phyloP scores from a whole-genome alignment of 345 rosid species.

The Cardamine chenopodiifolia region DNA sequence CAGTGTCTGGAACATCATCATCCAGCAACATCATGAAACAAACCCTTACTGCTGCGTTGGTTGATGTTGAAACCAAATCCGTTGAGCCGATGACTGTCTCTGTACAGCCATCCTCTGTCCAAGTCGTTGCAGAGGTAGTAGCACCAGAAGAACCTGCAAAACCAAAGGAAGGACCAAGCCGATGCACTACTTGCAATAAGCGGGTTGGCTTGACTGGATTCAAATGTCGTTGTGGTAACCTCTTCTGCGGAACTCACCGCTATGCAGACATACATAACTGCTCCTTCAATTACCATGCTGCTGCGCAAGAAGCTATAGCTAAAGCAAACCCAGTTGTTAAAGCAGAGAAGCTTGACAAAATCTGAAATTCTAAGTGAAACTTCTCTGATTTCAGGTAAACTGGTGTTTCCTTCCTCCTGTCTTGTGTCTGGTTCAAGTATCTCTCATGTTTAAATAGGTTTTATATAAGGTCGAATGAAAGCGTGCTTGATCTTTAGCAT shows the following conservation, averaged over 20 bases:
- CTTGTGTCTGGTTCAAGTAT: slow-evolving; percentile 35
- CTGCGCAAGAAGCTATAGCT: slow-evolving; percentile 83
- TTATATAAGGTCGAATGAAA: slow-evolving; percentile 29
- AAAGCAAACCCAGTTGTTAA: slow-evolving; percentile 87
- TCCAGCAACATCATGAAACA: slow-evolving; percentile 56
- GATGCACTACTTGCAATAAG: slow-evolving; percentile 77
- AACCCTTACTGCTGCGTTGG: slow-evolving; percentile 45
- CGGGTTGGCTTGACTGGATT: slow-evolving; percentile 86
- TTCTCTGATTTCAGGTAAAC: slow-evolving; percentile 28
- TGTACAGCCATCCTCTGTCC: slow-evolving; percentile 48
- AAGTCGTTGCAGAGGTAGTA: slow-evolving; percentile 37
- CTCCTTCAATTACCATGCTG: slow-evolving; percentile 72
- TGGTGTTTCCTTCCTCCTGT: slow-evolving; percentile 25
- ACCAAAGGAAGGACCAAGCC: slow-evolving; percentile 74
- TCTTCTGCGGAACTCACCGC: slow-evolving; percentile 81
- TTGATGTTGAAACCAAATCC: slow-evolving; percentile 48
- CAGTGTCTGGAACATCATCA: slow-evolving; percentile 63
- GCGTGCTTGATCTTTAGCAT: slow-evolving; percentile 32
- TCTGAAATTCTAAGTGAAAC: slow-evolving; percentile 38
- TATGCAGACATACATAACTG: slow-evolving; percentile 86
- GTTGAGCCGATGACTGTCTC: slow-evolving; percentile 51
- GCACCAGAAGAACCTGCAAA: slow-evolving; percentile 50
- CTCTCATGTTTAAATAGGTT: slow-evolving; percentile 34
- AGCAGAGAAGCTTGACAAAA: slow-evolving; percentile 93
- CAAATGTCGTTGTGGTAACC: slow-evolving; percentile 76